phyloP scores from a whole-genome alignment of 257 asterid genomes.

The Solanum chmielewskii region DNA sequence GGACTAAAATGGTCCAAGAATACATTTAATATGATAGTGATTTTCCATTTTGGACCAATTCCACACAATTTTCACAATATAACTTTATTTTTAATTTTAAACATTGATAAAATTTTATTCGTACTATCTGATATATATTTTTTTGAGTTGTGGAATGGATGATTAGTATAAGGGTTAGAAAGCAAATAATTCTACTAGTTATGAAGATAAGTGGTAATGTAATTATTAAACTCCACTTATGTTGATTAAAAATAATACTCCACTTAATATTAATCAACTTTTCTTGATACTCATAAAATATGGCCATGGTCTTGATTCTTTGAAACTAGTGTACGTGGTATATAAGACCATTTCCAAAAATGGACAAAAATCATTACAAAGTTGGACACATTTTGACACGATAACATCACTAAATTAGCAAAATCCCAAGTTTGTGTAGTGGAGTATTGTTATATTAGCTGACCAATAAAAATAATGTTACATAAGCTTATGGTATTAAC shows the following conservation, averaged over 20 bases:
- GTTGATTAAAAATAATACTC: not conserved
- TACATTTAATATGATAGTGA: not conserved
- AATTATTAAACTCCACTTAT: not conserved
- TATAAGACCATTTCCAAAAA: not conserved
- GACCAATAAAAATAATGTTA: not conserved
- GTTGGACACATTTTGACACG: not conserved
- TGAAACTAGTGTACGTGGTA: not conserved
- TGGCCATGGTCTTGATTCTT: not conserved
- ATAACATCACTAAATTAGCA: not conserved
- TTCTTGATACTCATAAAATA: not conserved
- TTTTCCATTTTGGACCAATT: not conserved
- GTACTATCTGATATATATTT: accelerated
- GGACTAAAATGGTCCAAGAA: not conserved
- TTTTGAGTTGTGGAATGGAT: not conserved
- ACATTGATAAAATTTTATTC: not conserved
- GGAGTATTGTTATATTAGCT: not conserved
- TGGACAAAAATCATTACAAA: not conserved
- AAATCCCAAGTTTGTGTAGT: not conserved
- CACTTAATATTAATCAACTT: not conserved
- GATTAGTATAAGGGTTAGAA: not conserved
- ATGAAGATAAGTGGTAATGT: not conserved
- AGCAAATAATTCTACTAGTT: not conserved
- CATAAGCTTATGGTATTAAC: not conserved
- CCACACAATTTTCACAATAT: not conserved
- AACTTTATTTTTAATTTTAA: not conserved